phyloP scores from a whole-genome alignment of 2,329 filamentous ascomycete genomes.

The Epichloe gansuensis region DNA sequence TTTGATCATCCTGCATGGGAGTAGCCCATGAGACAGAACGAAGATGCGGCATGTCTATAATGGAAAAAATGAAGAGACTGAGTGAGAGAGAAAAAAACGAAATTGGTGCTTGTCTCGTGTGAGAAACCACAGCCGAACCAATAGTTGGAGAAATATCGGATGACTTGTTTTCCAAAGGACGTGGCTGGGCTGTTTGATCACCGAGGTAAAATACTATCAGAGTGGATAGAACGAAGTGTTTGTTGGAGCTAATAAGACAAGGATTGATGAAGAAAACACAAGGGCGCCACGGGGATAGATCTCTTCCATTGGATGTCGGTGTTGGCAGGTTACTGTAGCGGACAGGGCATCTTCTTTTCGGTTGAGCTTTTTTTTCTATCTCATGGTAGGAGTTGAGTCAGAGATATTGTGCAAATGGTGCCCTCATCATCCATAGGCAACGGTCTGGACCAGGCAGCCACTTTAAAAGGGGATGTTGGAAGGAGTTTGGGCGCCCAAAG shows the following conservation, averaged over 20 bases:
- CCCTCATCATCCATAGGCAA: constrained; percentile 6
- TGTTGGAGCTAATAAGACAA: neutral
- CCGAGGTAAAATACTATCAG: neutral
- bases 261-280: neutral
- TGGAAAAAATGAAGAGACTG: neutral
- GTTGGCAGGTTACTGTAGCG: neutral
- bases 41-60: neutral
- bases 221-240: neutral
- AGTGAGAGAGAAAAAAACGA: neutral
- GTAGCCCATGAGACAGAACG: neutral
- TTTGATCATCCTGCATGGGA: neutral
- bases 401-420: constrained; percentile 9
- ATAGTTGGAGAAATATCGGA: neutral
- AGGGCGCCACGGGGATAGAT: neutral
- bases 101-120: neutral
- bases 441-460: neutral
- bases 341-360: neutral
- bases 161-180: neutral
- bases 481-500: constrained; percentile 33
- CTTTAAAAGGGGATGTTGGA: constrained; percentile 55
- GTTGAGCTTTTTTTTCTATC: constrained; percentile 8
- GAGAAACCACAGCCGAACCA: neutral
- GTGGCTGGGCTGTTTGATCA: neutral
- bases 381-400: constrained; percentile 12
- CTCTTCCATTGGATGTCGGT: neutral